Conservation (phyloP, 1,139 yeast genomes). For the Trichomonascaceae sp. region DNA sequence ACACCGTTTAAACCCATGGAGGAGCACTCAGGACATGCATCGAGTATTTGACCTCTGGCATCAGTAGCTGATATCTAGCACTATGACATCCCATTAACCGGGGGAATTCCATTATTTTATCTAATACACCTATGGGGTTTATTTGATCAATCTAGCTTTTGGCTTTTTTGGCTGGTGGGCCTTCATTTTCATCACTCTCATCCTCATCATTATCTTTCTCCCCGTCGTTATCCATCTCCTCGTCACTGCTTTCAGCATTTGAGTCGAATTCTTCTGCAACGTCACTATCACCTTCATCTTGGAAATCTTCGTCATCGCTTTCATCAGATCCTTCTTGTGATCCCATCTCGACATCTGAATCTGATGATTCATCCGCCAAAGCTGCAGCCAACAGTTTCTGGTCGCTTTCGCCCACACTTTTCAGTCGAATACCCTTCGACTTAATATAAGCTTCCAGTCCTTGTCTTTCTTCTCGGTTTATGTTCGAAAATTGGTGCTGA, state of each 20-base stretch:
- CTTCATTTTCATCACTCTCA: constrained; percentile 23
- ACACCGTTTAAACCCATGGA: constrained; percentile 4
- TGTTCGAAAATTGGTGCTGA: constrained; percentile 80
- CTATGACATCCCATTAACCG: too few relatives aligned
- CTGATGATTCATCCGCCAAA: constrained; percentile 62
- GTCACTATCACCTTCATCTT: constrained; percentile 62
- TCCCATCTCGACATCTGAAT: constrained; percentile 33
- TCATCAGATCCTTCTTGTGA: constrained; percentile 53
- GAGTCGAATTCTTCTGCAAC: constrained; percentile 88
- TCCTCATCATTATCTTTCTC: constrained; percentile 23
- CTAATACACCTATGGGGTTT: background rate
- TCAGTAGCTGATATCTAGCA: too few relatives aligned
- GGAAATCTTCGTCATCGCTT: constrained; percentile 49
- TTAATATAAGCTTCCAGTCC: constrained; percentile 68
- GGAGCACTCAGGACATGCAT: constrained; percentile 3
- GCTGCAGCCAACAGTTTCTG: constrained; percentile 75
- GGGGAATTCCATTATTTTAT: too few relatives aligned
- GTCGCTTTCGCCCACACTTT: constrained; percentile 86
- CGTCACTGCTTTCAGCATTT: constrained; percentile 48
- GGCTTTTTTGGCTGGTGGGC: constrained; percentile 20
- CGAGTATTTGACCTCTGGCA: too few relatives aligned
- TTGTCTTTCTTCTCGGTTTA: constrained; percentile 85
- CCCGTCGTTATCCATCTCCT: constrained; percentile 41
- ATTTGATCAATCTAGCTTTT: constrained; percentile 3
- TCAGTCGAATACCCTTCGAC: constrained; percentile 71